Evolutionary conservation across 192 early-diverging fungal genomes (phyloP), one percentile per base, ranked within the genome.

Genomic region (Backusella australiensis): DNA sequence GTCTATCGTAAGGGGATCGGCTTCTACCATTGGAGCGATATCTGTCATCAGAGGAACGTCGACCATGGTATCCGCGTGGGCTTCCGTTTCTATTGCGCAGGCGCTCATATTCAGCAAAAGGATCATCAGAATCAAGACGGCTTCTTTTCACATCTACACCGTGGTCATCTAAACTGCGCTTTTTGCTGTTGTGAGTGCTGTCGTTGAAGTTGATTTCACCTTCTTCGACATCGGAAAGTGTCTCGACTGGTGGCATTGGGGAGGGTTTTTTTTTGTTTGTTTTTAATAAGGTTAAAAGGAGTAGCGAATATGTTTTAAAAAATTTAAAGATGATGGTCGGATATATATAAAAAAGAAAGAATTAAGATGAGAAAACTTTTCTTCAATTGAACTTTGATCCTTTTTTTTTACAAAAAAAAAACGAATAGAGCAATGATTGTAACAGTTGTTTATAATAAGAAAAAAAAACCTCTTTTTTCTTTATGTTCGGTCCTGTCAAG

Each of bases 101-200:
- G 2, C 74, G 26, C 19, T 75, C 74, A 6, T 75, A 75, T 46
- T 75, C 74, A 14, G 35, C 74, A 68, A 75, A 75, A 0, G 74
- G 74, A n/a, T 75, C 74, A 7, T 75, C 74, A 67, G 32, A n/a
- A 11, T 41, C 26, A 32, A 32, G 42, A 12, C 67, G 26, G 17
- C 34, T 19, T 11, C 35, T 19, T 34, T 68, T 68, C 5, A 19
- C 17, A n/a, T 68, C 67, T 19, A n/a, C 29, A 6, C 29, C 35
- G 17, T 35, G 12, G 35, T 34, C 29, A 8, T 68, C 67, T 36
- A 68, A 34, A 36, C 17, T 68, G 34, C 34, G 67, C 17, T 68
- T 68, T 68, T 32, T 68, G 29, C 38, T 69, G n/a, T 23, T 69
- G 15, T 5, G 42, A 2, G 32, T 17, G 42, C 15, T 12, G 9